Conservation (phyloP, 2,329 filamentous ascomycete species). For the Sordariomycetes sp. region DNA sequence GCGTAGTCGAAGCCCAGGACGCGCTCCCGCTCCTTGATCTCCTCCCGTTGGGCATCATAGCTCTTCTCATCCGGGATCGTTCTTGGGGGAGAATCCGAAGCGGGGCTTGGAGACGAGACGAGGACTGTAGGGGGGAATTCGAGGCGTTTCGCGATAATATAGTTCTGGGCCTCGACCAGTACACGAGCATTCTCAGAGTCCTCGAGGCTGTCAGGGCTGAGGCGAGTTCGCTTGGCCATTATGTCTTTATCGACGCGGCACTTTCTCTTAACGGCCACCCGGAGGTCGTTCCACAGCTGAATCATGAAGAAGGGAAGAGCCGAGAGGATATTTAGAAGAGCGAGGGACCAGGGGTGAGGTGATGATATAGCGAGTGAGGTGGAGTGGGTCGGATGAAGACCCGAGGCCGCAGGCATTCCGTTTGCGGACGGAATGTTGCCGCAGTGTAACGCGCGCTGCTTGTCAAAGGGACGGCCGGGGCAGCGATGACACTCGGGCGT, state of each 20-base stretch:
- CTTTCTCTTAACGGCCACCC: neutral
- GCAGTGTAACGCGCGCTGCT: neutral
- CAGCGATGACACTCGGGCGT: neutral
- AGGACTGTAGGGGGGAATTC: neutral
- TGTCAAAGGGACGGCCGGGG: neutral
- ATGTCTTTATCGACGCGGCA: neutral
- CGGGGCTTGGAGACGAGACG: neutral
- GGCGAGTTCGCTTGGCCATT: neutral
- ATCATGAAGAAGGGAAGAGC: neutral
- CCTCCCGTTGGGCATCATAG: slow-evolving; percentile 20
- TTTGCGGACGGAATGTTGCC: neutral
- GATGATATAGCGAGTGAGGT: neutral
- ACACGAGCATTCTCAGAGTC: neutral
- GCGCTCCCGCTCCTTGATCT: slow-evolving; percentile 20
- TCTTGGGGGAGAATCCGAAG: neutral
- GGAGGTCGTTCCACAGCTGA: neutral
- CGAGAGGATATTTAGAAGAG: neutral
- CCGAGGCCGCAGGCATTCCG: neutral
- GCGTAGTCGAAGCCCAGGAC: slow-evolving; percentile 27
- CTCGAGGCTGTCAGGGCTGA: neutral
- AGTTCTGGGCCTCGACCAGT: neutral
- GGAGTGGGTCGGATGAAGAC: neutral
- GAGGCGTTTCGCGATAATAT: neutral
- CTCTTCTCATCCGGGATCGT: slow-evolving; percentile 9
- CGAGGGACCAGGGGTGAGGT: neutral